Conservation (phyloP, 2,329 filamentous ascomycete species). For the Colletotrichum limetticola region DNA sequence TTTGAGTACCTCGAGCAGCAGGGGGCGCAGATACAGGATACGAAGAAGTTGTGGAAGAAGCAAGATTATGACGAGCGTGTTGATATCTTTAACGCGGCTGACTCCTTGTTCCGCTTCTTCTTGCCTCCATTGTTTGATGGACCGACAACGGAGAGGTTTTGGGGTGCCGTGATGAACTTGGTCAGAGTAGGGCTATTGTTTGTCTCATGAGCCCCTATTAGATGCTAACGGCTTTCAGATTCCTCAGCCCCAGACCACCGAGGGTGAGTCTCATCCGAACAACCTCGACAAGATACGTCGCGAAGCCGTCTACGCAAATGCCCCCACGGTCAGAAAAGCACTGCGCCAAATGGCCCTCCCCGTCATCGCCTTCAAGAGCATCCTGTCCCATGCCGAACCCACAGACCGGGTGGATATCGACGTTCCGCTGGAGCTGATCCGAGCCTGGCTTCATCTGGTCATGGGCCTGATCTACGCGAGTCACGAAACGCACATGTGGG, state of each 20-base stretch:
- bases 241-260: background rate
- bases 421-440: conserved; percentile 49
- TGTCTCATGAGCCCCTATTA: too few species aligned
- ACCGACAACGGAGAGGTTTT: conserved; percentile 53
- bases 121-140: conserved; percentile 49
- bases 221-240: background rate
- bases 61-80: conserved; percentile 47
- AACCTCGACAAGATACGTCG: conserved; percentile 8
- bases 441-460: conserved; percentile 55
- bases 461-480: conserved; percentile 47
- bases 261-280: background rate
- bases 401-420: conserved; percentile 37
- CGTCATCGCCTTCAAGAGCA: conserved; percentile 38
- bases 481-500: conserved; percentile 39
- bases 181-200: conserved; percentile 40
- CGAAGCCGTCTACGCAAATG: conserved; percentile 24
- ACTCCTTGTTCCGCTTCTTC: conserved; percentile 54
- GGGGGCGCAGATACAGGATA: background rate
- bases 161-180: conserved; percentile 51
- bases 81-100: conserved; percentile 53
- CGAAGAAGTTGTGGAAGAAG: conserved; percentile 32
- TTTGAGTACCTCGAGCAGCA: conserved; percentile 38
- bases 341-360: conserved; percentile 20
- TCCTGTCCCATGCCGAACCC: conserved; percentile 36
- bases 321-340: conserved; percentile 25